phyloP scores from a whole-genome alignment of 768 basidiomycete genomes.

The Kockovaella imperatae region DNA sequence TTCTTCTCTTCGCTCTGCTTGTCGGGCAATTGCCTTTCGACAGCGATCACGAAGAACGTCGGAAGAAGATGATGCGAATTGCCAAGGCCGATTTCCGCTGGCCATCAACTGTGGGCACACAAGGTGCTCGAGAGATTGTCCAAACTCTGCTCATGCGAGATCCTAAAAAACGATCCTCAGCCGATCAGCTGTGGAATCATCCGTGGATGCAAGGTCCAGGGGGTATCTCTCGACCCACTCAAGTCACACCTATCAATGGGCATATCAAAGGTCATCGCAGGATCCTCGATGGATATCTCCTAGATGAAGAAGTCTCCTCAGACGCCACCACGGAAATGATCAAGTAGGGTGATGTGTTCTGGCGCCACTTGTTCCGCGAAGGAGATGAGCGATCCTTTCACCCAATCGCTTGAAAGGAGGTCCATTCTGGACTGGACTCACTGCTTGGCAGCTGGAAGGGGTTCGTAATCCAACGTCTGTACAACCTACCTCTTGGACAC shows the following conservation, averaged over 20 bases:
- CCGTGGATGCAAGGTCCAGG: conserved; percentile 47
- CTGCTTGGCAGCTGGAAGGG: too few relatives aligned
- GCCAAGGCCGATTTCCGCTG: conserved; percentile 72
- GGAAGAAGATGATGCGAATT: conserved; percentile 60
- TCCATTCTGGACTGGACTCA: too few relatives aligned
- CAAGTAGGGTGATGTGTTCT: too few relatives aligned
- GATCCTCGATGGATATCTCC: conserved; percentile 30
- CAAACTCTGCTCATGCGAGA: conserved; percentile 62
- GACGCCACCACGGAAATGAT: conserved; percentile 12
- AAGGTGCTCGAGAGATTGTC: conserved; percentile 50
- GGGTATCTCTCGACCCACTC: neutral
- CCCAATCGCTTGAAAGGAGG: too few relatives aligned
- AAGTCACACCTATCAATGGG: too few relatives aligned
- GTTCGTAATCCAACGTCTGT: too few relatives aligned
- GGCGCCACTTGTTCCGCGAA: too few relatives aligned
- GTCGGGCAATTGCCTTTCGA: conserved; percentile 68
- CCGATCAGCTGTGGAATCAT: conserved; percentile 58
- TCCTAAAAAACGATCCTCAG: conserved; percentile 53
- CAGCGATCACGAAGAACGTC: conserved; percentile 26
- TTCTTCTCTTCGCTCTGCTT: conserved; percentile 73
- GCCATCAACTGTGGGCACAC: conserved; percentile 49
- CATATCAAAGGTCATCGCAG: conserved; percentile 7
- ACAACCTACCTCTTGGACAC: too few relatives aligned
- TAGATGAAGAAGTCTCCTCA: conserved; percentile 23
- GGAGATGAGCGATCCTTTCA: too few relatives aligned